Percentiles rank a stretch among this genome's conserved stretches.
Conservation (phyloP, 2,329 filamentous ascomycete genomes). For the Claviceps quebecensis region DNA sequence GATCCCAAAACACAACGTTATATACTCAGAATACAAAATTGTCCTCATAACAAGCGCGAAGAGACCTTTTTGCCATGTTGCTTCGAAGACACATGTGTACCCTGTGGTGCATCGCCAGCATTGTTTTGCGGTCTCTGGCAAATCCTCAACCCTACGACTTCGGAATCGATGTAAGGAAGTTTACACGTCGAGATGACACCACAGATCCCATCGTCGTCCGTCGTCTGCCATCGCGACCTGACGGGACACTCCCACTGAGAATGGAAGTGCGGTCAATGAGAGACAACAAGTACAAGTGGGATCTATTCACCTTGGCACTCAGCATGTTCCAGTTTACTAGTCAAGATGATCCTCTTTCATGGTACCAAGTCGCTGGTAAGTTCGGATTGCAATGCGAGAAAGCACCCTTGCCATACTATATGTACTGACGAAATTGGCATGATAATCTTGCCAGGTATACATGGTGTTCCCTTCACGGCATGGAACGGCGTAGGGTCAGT, state of each 20-base stretch:
- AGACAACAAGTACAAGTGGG: conserved; percentile 52
- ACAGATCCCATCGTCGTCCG: conserved; percentile 27
- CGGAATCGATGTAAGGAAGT: conserved; percentile 28
- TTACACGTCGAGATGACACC: conserved; percentile 26
- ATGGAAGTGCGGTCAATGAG: conserved; percentile 55
- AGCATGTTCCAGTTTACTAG: conserved; percentile 55
- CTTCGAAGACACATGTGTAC: background rate
- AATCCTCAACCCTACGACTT: conserved; percentile 29
- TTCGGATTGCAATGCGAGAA: conserved; percentile 1
- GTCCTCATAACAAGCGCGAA: background rate
- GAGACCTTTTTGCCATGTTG: conserved; percentile 2
- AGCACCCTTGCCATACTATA: background rate
- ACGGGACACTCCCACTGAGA: conserved; percentile 33
- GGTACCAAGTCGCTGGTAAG: conserved; percentile 64
- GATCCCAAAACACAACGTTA: background rate
- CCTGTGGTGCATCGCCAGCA: background rate
- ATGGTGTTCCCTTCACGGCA: conserved; percentile 53
- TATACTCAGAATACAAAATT: background rate
- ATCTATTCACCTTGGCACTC: conserved; percentile 62
- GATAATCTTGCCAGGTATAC: conserved; percentile 44
- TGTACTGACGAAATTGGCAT: background rate
- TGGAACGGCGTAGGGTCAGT: conserved; percentile 39
- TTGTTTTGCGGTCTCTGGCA: conserved; percentile 6
- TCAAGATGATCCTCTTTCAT: conserved; percentile 52
- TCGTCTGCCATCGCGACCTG: conserved; percentile 23